Evolutionary conservation across 495 filamentous ascomycete species (phyloP), one percentile per base, ranked within the genome.

Genomic region (Clohesyomyces aquaticus): DNA sequence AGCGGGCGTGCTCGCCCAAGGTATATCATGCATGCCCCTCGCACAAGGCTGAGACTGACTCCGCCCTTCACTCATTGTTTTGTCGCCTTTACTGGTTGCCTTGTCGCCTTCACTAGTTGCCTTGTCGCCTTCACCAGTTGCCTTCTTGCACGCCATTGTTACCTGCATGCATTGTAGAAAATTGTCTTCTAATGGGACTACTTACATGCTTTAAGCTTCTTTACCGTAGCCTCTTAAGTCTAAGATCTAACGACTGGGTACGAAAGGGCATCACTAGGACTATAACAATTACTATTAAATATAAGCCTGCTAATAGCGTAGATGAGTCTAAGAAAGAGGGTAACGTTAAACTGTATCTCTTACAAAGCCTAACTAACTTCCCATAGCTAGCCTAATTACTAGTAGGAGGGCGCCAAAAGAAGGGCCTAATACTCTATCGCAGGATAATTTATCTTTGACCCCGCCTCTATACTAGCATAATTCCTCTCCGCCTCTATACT

Each of bases 231-330:
- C 32, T 38, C 14, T 6, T 38, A 38, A 38, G 32, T 38, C 32
- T 38, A 38, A 38, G 32, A 38, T 38, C 32, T 38, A 38, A 38
- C 32, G 14, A 38, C 32, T 38, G 14, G 14, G 32, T 38, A 38
- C 32, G 6, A 38, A 38, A 38, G 32, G 32, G 32, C 32, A 38
- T 38, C 14, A 38, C 32, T 38, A 38, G 32, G 14, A 38, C 32
- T 38, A 38, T 38, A 38, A 38, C 32, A 38, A 38, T 38, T 38
- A 38, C 32, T 38, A 38, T 38, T 38, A 38, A 38, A 38, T 38
- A 38, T 38, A 38, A 38, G 32, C 32, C 32, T 38, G 14, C 32
- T 38, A 38, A 38, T 14, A 38, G 32, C 32, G 32, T 38, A 38
- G 32, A 38, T 38, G 14, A 38, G 6, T 38, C 32, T 38, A 38